These are phyloP conservation scores for Heimioporus sp. DNA, from an alignment of 768 basidiomycete genomes.

Conservation along the genomic window DNA sequence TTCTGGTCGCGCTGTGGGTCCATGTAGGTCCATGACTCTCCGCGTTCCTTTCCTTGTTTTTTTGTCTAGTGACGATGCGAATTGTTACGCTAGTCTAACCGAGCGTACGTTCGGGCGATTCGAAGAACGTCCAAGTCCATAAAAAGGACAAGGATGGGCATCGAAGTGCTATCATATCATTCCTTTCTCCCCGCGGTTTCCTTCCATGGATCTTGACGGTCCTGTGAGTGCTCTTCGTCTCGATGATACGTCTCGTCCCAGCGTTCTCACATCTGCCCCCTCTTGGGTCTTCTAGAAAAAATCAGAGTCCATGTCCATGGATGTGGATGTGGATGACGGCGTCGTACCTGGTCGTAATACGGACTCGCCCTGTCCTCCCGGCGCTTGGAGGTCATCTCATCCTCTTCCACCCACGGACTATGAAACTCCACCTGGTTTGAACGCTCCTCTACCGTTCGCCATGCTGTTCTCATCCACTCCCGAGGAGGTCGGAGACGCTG, in stretches of 20 bases:
- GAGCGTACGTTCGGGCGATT: slow-evolving; percentile 1
- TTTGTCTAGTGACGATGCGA: slow-evolving; percentile 19
- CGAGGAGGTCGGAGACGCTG: too few relatives aligned
- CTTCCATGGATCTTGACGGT: slow-evolving; percentile 13
- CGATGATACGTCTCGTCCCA: not conserved
- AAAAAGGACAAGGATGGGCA: slow-evolving; percentile 8
- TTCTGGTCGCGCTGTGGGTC: slow-evolving; percentile 19
- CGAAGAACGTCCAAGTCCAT: slow-evolving; percentile 3
- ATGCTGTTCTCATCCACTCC: not conserved
- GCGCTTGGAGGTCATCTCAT: not conserved
- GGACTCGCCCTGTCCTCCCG: not conserved
- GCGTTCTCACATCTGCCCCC: not conserved
- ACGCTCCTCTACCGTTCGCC: not conserved
- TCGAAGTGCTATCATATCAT: not conserved
- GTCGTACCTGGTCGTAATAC: not conserved
- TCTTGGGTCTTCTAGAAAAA: slow-evolving; percentile 4
- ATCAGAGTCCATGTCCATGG: slow-evolving; percentile 6
- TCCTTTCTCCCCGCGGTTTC: not conserved
- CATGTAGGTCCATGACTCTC: slow-evolving; percentile 17
- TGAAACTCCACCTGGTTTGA: not conserved
- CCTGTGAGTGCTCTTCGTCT: slow-evolving; percentile 11
- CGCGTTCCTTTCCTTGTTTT: slow-evolving; percentile 11
- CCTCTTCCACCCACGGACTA: not conserved
- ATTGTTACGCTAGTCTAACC: not conserved
- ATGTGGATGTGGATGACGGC: slow-evolving; percentile 14